Evolutionary conservation across 495 filamentous ascomycete genomes (phyloP), one percentile per base, ranked within the genome.

Genomic region (Elasticomyces elasticus): DNA sequence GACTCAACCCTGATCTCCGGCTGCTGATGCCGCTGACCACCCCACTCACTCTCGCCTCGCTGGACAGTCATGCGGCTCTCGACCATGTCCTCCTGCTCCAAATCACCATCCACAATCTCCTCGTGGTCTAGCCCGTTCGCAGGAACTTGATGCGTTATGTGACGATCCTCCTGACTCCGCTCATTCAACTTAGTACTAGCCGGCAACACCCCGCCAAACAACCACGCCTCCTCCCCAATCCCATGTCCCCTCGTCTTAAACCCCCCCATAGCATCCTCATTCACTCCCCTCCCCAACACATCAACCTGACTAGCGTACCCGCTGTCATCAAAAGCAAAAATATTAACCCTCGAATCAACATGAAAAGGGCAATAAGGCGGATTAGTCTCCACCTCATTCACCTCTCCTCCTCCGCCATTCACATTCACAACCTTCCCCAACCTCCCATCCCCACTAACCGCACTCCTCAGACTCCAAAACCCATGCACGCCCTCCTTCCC

Each of bases 281-380:
- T 31, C 24, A 26, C 1, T 9, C 10, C 26, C 25, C 12, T 31
- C 19, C 25, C 46, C 3, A 5, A 25, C 4, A 51, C 27, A 27
- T 52, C 23, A 23, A 27, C 22, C 12, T 53, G 38, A 27, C 27
- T 50, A 24, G 20, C 38, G n/a, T 30, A 22, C 17, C 11, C 20
- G 35, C 31, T 43, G 30, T 58, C 55, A 7, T 54, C 53, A 58
- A 49, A 63, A 11, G 49, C 58, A 38, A 37, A 61, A 44, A 63
- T 56, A 20, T 19, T 40, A 13, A 63, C 61, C 9, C 61, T 53
- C 1, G 25, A 9, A 45, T 63, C 61, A n/a, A 58, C 30, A 54
- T 63, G 61, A 48, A 61, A 63, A 27, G 61, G 61, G 43, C 52
- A 52, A 41, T 57, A 63, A 7, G 61, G 57, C 17, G 61, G 52